phyloP scores from a whole-genome alignment of 345 rosid genomes.

The Microcos paniculata region DNA sequence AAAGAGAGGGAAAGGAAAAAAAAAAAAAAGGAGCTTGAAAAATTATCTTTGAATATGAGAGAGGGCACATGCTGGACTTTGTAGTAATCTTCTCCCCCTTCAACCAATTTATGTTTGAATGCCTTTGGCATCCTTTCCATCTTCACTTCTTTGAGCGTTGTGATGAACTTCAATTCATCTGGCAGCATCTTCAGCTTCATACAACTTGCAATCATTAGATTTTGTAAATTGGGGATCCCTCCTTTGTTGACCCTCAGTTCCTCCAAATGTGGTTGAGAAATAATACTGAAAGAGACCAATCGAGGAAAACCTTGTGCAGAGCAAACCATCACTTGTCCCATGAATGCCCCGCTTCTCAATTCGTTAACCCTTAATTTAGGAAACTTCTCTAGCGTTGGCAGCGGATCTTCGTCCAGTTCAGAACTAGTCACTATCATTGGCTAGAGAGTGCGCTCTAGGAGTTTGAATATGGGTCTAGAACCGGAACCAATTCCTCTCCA shows the following conservation, averaged over 20 bases:
- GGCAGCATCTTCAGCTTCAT: not conserved
- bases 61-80: not conserved
- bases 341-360: not conserved
- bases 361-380: not conserved
- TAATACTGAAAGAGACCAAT: constrained; percentile 6
- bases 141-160: not conserved
- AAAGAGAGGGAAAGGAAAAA: too few species aligned
- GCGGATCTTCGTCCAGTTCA: not conserved
- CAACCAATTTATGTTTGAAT: not conserved
- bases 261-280: constrained; percentile 7
- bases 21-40: too few species aligned
- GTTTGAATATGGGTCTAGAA: too few species aligned
- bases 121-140: not conserved
- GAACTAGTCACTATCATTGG: not conserved
- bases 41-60: too few species aligned
- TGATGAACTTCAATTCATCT: not conserved
- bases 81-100: not conserved
- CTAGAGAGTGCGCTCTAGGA: too few species aligned
- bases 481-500: too few species aligned
- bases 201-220: not conserved
- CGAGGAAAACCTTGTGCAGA: constrained; percentile 24
- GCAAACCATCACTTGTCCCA: constrained; percentile 6
- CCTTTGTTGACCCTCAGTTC: constrained; percentile 16
- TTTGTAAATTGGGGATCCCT: not conserved
- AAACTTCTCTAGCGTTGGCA: constrained; percentile 1